Base-by-base conservation (phyloP, 2,329 filamentous ascomycete genomes). In the Alternaria gansuensis region DNA sequence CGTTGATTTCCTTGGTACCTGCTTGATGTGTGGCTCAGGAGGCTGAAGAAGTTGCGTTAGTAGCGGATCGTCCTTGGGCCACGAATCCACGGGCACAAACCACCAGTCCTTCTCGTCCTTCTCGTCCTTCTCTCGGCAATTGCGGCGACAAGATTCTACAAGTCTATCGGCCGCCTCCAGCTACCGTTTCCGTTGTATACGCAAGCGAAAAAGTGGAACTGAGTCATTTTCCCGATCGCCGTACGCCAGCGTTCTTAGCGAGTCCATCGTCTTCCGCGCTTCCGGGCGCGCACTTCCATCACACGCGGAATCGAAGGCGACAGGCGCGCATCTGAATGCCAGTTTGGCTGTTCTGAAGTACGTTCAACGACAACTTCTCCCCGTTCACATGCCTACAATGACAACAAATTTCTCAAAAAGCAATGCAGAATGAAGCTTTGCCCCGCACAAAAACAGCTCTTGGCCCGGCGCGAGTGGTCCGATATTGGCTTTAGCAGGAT, bases 211-310 rank as follows among this genome's bases (percentile, higher is more conserved):
- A n/a, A 21, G n/a, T 41, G 29, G 48, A 24, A 36, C 26, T 31
- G 51, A 40, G 39, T 28, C 46, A 31, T 24, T 13, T 31, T 48
- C 24, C 33, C 37, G 37, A 43, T n/a, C 54, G 29, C 46, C 44
- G 46, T 66, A 65, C 67, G 67, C 66, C 64, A 66, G 62, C 57
- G 33, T 46, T 63, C 43, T 64, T 61, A 58, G 61, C 60, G 62
- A 64, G 61, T 67, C 64, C 64, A 59, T 52, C 58, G 51, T 46
- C 48, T 58, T 69, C 64, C 68, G 67, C 62, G 57, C 61, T 63
- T 70, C 52, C 68, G 63, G 39, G 51, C 51, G 50, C 52, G 50
- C 60, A 34, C 44, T 36, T 8, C n/a, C 29, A 54, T 46, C 37
- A 26, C 21, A 28, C 21, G 53, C 46, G 50, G 43, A 36, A 40